These are phyloP conservation scores for Fusarium bulbicola DNA, from an alignment of 2,329 filamentous ascomycete genomes.

Conservation along the genomic window DNA sequence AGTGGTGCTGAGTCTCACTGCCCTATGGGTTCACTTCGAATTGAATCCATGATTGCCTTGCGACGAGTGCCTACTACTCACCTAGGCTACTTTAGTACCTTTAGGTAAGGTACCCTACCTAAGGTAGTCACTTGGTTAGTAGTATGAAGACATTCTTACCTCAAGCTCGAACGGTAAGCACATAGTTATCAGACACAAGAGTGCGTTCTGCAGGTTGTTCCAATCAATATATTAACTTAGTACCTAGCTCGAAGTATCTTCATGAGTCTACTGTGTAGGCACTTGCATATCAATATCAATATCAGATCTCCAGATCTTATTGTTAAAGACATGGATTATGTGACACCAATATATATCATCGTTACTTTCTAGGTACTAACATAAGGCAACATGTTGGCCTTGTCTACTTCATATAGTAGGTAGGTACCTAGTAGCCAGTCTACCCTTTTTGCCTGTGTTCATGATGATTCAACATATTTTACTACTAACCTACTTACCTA, in stretches of 20 bases:
- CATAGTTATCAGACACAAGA: conserved; percentile 14
- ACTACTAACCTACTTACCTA: too few species aligned
- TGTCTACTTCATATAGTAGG: not conserved
- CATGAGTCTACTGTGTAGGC: not conserved
- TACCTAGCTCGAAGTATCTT: not conserved
- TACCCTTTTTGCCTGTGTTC: not conserved
- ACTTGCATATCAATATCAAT: not conserved
- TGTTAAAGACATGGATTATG: not conserved
- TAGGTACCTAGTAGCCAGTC: not conserved
- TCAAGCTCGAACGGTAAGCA: not conserved
- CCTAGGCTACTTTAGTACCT: not conserved
- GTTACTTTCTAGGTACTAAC: not conserved
- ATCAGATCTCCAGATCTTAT: not conserved
- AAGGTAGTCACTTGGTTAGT: not conserved
- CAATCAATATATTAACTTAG: not conserved
- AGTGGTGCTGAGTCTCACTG: not conserved
- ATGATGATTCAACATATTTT: conserved; percentile 3
- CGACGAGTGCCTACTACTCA: not conserved
- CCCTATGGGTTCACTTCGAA: conserved; percentile 32
- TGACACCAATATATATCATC: not conserved
- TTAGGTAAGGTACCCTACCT: too few species aligned
- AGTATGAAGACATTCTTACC: not conserved
- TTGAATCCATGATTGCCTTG: not conserved
- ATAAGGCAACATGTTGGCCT: not conserved
- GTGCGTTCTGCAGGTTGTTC: not conserved